Evolutionary conservation across 2,329 filamentous ascomycete species (phyloP).

Genomic region (Coniochaeta sp.): DNA sequence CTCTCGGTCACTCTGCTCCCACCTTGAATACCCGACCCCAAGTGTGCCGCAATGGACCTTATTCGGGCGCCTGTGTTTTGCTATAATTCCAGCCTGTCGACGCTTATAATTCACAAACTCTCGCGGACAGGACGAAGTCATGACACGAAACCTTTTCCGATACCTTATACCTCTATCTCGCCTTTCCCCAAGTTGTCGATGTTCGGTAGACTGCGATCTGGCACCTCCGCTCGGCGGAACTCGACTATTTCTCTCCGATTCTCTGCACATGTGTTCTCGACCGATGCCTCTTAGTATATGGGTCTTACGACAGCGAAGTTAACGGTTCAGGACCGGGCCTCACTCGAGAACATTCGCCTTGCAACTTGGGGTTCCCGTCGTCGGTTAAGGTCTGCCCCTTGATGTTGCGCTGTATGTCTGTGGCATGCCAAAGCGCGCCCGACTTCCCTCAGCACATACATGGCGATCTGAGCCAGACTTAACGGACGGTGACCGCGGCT

Average conservation of each 20-base stretch:
- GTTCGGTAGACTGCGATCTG: background rate
- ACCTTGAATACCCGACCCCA: constrained; percentile 18
- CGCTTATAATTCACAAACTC: constrained; percentile 32
- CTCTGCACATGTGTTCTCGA: background rate
- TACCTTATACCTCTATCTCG: background rate
- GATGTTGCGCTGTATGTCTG: background rate
- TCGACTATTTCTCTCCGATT: background rate
- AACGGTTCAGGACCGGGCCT: background rate
- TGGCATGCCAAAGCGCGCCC: background rate
- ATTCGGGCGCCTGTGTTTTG: constrained; percentile 21
- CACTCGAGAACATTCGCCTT: background rate
- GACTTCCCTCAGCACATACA: background rate
- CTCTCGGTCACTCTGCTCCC: constrained; percentile 12
- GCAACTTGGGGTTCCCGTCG: background rate
- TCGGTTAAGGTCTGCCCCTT: background rate
- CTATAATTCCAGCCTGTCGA: constrained; percentile 29
- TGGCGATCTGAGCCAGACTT: background rate
- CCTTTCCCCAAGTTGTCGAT: background rate
- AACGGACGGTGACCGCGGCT: background rate
- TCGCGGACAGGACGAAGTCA: constrained; percentile 40
- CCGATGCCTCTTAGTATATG: background rate
- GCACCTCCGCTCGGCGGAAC: background rate
- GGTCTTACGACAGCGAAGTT: background rate
- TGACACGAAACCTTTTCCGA: constrained; percentile 23
- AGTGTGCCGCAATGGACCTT: constrained; percentile 14